These are phyloP conservation scores for Colletotrichum karsti DNA, from an alignment of 2,329 filamentous ascomycete genomes.

Conservation along the genomic window DNA sequence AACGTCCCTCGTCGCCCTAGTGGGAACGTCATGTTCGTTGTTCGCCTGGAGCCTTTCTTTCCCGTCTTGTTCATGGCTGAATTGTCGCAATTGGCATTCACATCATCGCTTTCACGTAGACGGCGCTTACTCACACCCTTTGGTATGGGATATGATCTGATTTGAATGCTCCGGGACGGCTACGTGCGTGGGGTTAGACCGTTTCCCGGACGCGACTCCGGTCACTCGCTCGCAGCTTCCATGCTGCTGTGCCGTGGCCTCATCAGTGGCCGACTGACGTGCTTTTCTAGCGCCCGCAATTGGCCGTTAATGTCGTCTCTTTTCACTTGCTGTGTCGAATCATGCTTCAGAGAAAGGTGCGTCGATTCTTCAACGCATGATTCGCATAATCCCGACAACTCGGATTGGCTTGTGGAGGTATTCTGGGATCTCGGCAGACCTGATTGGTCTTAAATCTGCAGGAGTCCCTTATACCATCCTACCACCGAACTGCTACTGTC, in stretches of 20 bases:
- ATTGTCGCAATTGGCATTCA: not conserved
- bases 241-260: not conserved
- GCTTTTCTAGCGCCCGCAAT: constrained; percentile 10
- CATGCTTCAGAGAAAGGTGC: constrained; percentile 10
- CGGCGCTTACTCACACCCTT: too few species aligned
- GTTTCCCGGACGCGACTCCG: too few species aligned
- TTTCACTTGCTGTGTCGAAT: not conserved
- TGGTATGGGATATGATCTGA: too few species aligned
- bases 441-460: constrained; percentile 23
- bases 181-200: too few species aligned
- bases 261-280: constrained; percentile 5
- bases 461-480: not conserved
- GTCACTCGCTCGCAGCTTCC: too few species aligned
- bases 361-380: constrained; percentile 38
- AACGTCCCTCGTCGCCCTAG: constrained; percentile 15
- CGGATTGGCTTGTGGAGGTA: constrained; percentile 27
- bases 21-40: constrained; percentile 22
- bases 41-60: not conserved
- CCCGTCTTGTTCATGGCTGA: not conserved
- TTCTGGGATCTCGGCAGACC: not conserved
- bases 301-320: constrained; percentile 6
- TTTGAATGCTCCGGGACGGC: not conserved
- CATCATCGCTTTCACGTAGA: not conserved
- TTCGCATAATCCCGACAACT: constrained; percentile 39
- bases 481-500: not conserved